phyloP scores from a whole-genome alignment of 2,329 filamentous ascomycete genomes.

The Epicoccum nigrum region DNA sequence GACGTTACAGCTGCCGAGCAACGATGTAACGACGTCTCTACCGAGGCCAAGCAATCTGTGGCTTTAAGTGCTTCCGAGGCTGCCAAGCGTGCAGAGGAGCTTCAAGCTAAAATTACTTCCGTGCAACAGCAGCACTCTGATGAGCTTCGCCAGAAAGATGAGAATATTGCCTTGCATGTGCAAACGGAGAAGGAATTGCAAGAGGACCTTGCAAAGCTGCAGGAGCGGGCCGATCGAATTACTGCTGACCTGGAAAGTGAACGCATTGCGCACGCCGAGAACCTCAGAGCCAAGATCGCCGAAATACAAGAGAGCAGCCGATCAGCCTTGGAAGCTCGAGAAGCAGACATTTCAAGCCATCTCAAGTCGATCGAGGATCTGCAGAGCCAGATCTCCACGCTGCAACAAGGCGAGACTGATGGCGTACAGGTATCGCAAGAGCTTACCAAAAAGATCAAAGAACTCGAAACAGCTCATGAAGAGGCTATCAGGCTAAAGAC shows the following conservation, averaged over 20 bases:
- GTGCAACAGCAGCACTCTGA: constrained; percentile 43
- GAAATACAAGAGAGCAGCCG: constrained; percentile 37
- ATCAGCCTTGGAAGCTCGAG: constrained; percentile 32
- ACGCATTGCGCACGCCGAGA: constrained; percentile 35
- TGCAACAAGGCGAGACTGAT: constrained; percentile 45
- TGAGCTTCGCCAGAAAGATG: constrained; percentile 39
- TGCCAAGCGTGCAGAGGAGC: constrained; percentile 38
- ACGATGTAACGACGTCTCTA: constrained; percentile 31
- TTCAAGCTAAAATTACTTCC: constrained; percentile 39
- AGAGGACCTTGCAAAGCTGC: constrained; percentile 33
- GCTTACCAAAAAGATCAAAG: constrained; percentile 40
- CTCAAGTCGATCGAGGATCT: constrained; percentile 41
- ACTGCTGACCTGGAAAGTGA: constrained; percentile 38
- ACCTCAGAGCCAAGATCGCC: constrained; percentile 32
- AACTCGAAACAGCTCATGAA: constrained; percentile 38
- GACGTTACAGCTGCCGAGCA: constrained; percentile 31
- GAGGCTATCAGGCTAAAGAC: constrained; percentile 39
- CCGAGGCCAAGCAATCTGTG: constrained; percentile 31
- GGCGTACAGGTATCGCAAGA: constrained; percentile 39
- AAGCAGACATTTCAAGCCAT: constrained; percentile 38
- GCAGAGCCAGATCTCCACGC: constrained; percentile 39
- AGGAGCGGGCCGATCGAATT: constrained; percentile 39
- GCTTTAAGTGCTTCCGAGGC: constrained; percentile 40
- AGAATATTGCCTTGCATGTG: constrained; percentile 34
- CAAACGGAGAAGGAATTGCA: constrained; percentile 35